phyloP scores from a whole-genome alignment of 495 filamentous ascomycete species.

The Lasiosphaeriaceae sp. region DNA sequence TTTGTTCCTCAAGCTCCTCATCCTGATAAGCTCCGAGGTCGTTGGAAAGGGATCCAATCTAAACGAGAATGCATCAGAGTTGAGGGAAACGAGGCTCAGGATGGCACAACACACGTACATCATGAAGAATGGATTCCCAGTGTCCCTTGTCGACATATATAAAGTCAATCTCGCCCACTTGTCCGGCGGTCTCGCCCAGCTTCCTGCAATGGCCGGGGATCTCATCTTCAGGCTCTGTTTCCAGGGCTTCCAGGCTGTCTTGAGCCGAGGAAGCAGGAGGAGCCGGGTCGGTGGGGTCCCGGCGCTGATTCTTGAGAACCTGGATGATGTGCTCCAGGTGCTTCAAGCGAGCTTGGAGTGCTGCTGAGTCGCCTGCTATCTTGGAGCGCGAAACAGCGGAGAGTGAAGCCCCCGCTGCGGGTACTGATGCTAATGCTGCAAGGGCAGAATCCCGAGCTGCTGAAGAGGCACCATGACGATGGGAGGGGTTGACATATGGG shows the following conservation, averaged over 20 bases:
- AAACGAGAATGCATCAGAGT: background rate
- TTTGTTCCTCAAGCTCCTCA: no score
- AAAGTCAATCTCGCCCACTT: slow-evolving; percentile 35
- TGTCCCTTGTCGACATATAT: slow-evolving; percentile 48
- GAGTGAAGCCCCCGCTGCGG: background rate
- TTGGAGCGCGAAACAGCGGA: slow-evolving; percentile 1
- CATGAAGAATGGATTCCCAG: slow-evolving; percentile 50
- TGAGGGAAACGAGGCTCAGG: background rate
- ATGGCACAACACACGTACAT: slow-evolving; percentile 27
- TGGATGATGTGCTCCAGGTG: slow-evolving; percentile 51
- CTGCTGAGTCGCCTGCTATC: slow-evolving; percentile 31
- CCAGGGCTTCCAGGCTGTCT: slow-evolving; percentile 9
- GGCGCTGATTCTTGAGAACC: slow-evolving; percentile 37
- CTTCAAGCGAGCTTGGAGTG: slow-evolving; percentile 46
- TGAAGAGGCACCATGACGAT: slow-evolving; percentile 25
- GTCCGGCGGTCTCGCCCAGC: slow-evolving; percentile 20
- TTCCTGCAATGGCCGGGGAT: background rate
- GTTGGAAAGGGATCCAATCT: slow-evolving; percentile 24
- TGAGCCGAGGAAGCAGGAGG: background rate
- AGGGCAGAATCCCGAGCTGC: slow-evolving; percentile 12
- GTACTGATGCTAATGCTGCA: background rate
- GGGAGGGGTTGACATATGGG: slow-evolving; percentile 17
- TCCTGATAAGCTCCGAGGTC: slow-evolving; percentile 15
- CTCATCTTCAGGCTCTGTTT: background rate
- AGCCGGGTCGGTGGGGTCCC: slow-evolving; percentile 3